Conservation (phyloP, 495 filamentous ascomycete species). For the Lindgomyces ingoldianus region DNA sequence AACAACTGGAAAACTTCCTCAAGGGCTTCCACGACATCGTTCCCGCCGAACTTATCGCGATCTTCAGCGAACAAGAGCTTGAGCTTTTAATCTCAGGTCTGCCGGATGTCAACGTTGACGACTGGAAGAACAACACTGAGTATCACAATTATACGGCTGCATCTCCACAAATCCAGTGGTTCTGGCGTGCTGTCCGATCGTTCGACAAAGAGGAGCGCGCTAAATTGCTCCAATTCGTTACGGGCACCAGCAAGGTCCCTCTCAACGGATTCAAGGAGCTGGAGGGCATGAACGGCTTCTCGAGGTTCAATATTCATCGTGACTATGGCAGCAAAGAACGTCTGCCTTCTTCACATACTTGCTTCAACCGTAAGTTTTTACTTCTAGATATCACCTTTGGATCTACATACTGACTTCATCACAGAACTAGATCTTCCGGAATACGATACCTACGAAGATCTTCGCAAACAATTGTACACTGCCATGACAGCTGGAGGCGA, state of each 20-base stretch:
- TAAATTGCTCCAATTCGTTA: conserved; percentile 97
- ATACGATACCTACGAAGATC: conserved; percentile 92
- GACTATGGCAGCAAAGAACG: conserved; percentile 98
- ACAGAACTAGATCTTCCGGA: conserved; percentile 97
- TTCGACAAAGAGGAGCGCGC: conserved; percentile 99
- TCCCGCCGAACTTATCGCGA: conserved; percentile 86
- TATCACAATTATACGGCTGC: conserved; percentile 97
- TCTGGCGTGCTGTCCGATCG: conserved; percentile 96
- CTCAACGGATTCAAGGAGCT: conserved; percentile 99
- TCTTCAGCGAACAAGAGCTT: conserved; percentile 98
- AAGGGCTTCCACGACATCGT: conserved; percentile 99
- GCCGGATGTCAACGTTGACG: conserved; percentile 95
- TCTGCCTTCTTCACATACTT: conserved; percentile 94
- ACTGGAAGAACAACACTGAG: conserved; percentile 98
- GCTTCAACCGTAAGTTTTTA: conserved; percentile 91
- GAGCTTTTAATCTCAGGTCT: conserved; percentile 96
- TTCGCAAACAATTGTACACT: conserved; percentile 84
- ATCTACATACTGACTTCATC: conserved; percentile 16
- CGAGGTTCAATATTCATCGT: conserved; percentile 96
- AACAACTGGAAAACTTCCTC: conserved; percentile 94
- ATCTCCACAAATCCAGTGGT: conserved; percentile 98
- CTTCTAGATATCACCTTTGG: conserved; percentile 37
- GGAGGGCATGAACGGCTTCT: conserved; percentile 99
- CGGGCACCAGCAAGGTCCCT: conserved; percentile 96
- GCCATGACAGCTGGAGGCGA: conserved; percentile 95